Base-by-base conservation (phyloP, 2,329 filamentous ascomycete species). In the Ophiocordyceps robertsii region DNA sequence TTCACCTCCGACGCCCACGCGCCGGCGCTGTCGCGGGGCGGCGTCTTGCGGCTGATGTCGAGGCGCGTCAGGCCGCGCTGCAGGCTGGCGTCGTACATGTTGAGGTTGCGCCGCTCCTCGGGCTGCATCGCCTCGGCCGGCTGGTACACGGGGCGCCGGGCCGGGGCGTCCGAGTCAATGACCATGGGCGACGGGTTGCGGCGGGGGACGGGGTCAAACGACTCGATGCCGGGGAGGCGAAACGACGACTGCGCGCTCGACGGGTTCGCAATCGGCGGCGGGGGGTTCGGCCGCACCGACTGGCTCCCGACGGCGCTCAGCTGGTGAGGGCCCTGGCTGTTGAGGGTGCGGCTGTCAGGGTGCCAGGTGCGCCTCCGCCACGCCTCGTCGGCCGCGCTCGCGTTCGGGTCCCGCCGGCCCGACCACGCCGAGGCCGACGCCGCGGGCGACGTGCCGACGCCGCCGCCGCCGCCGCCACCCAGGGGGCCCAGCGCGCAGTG, bases 291-390 rank as follows among this genome's bases (percentile, higher is more conserved):
- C 57, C 63, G 75, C 62, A 65, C 72, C 48, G 68, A 77, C 54
- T 84, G 78, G 6, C 79, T 86, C 47, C 84, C 77, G 33, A 86
- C 83, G 48, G 85, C 83, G 52, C 77, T 84, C 42, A 94, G 61
- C 60, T 84, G 89, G 13, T 16, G 16, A 12, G 80, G 83, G 14
- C 75, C 73, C 39, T 80, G 77, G 29, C 78, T 68, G 46, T 72
- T 71, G 47, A 77, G 78, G 48, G 73, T 73, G 14, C 75, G 72
- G 45, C 79, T 83, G 47, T 87, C 84, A 1, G 87, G 85, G 61
- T 95, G 89, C 89, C 89, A 95, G 3, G 89, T 95, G 42, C 88
- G 76, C 47, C 89, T 72, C 49, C 88, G 78, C 75, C 80, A 85
- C 43, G 85, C 83, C 36, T 87, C 80, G 48, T 94, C 87, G 1